Evolutionary conservation across 805 yeast species (phyloP).

Genomic region (Barnettozyma populi): DNA sequence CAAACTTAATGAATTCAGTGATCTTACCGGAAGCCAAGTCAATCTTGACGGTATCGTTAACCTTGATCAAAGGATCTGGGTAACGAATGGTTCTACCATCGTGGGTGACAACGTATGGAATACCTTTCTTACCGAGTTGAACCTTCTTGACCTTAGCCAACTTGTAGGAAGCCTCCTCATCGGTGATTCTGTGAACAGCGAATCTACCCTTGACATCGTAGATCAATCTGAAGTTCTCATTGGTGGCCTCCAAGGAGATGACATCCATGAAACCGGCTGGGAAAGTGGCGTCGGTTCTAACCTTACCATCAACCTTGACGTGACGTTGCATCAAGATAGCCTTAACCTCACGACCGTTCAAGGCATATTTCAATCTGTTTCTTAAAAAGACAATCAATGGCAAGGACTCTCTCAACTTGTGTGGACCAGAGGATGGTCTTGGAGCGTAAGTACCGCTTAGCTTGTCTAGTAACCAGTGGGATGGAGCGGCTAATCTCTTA

Average conservation of each 20-base stretch:
- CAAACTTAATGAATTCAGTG: slow-evolving; percentile 83
- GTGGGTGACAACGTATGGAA: slow-evolving; percentile 98
- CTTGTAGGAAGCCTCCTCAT: slow-evolving; percentile 97
- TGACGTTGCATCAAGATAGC: slow-evolving; percentile 98
- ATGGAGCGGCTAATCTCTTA: slow-evolving; percentile 99
- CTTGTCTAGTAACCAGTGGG: slow-evolving; percentile 99
- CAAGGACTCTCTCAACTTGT: slow-evolving; percentile 96
- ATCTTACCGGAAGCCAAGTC: slow-evolving; percentile 96
- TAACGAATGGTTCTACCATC: slow-evolving; percentile 99
- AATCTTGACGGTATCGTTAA: slow-evolving; percentile 96
- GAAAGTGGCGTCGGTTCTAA: slow-evolving; percentile 97
- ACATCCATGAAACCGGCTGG: slow-evolving; percentile 99
- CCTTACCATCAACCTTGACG: slow-evolving; percentile 98
- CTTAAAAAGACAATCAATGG: slow-evolving; percentile 95
- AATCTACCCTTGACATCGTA: slow-evolving; percentile 99
- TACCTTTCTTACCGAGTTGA: slow-evolving; percentile 96
- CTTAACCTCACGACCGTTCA: slow-evolving; percentile 98
- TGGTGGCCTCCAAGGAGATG: slow-evolving; percentile 93
- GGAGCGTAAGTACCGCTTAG: slow-evolving; percentile 99
- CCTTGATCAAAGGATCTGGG: slow-evolving; percentile 97
- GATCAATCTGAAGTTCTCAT: slow-evolving; percentile 98
- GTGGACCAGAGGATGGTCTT: slow-evolving; percentile 99
- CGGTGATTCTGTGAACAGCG: slow-evolving; percentile 99
- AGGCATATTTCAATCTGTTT: slow-evolving; percentile 98
- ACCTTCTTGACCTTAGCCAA: slow-evolving; percentile 97